Evolutionary conservation across 148 eudicot genomes (phyloP).

Genomic region (Silene conica): DNA sequence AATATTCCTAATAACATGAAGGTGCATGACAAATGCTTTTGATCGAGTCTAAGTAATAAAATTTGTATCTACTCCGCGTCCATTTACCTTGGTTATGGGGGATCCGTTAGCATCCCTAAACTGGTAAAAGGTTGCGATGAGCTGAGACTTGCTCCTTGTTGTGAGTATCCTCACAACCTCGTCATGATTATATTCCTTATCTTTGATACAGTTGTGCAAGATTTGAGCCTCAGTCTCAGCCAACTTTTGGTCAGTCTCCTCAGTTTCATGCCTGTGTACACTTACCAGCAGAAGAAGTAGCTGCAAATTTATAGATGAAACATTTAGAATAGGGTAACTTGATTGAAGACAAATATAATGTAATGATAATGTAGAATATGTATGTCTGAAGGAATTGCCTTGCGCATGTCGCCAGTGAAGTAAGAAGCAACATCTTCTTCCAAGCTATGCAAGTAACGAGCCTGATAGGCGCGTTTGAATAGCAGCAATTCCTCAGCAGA

Average conservation of each 20-base stretch:
- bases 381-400: conserved; percentile 29
- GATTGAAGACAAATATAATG: not conserved
- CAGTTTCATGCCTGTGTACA: conserved; percentile 49
- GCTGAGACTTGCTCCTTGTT: conserved; percentile 81
- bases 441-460: conserved; percentile 48
- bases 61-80: too few relatives aligned
- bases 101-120: conserved; percentile 47
- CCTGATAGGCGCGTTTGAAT: conserved; percentile 64
- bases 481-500: conserved; percentile 54
- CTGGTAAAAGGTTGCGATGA: conserved; percentile 57
- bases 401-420: conserved; percentile 53
- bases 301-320: conserved; percentile 30
- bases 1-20: too few relatives aligned
- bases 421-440: conserved; percentile 72
- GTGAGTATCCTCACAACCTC: conserved; percentile 59
- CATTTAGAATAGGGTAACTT: too few relatives aligned
- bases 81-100: conserved; percentile 59
- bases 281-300: conserved; percentile 57
- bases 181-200: conserved; percentile 47
- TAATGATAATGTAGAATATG: not conserved
- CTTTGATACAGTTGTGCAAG: conserved; percentile 42
- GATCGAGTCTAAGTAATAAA: too few relatives aligned
- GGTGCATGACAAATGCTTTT: too few relatives aligned
- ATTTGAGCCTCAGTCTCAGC: conserved; percentile 56
- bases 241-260: conserved; percentile 36